These are phyloP conservation scores for Peronosclerospora sorghi DNA, from an alignment of 352 stramenopile species.

Conservation along the genomic window DNA sequence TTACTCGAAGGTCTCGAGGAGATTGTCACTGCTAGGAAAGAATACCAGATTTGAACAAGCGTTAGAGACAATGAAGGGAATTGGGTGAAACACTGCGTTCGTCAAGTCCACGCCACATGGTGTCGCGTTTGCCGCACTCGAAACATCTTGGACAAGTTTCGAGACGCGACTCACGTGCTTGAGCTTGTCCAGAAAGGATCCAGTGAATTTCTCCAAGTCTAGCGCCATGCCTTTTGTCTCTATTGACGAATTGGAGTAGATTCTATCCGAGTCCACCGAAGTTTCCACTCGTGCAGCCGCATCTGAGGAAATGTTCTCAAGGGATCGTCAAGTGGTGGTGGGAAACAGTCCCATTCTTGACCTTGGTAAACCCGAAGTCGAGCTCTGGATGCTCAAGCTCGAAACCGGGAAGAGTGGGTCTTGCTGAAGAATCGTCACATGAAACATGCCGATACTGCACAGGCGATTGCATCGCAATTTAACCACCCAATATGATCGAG, in stretches of 20 bases:
- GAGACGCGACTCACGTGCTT: conserved; percentile 90
- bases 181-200: conserved; percentile 93
- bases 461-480: conserved; percentile 74
- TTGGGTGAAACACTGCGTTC: conserved; percentile 86
- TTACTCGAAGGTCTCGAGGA: conserved; percentile 92
- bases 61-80: too few relatives aligned
- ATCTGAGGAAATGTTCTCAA: conserved; percentile 95
- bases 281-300: conserved; percentile 89
- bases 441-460: conserved; percentile 77
- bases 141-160: conserved; percentile 89
- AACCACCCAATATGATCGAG: conserved; percentile 71
- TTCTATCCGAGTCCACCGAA: conserved; percentile 93
- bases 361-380: conserved; percentile 90
- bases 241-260: conserved; percentile 95
- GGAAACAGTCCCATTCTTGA: conserved; percentile 85
- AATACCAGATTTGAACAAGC: too few relatives aligned
- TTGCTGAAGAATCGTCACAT: conserved; percentile 93
- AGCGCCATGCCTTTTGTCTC: conserved; percentile 85
- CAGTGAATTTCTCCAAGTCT: conserved; percentile 92
- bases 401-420: conserved; percentile 91
- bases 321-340: conserved; percentile 90
- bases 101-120: conserved; percentile 82
- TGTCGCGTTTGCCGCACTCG: conserved; percentile 90
- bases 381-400: conserved; percentile 93
- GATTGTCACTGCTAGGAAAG: too few relatives aligned